A percentile compares a stretch with the other conserved stretches of the same genome.
Conservation (phyloP, 2,329 filamentous ascomycete species). For the Ascochyta viciae-villosae region DNA sequence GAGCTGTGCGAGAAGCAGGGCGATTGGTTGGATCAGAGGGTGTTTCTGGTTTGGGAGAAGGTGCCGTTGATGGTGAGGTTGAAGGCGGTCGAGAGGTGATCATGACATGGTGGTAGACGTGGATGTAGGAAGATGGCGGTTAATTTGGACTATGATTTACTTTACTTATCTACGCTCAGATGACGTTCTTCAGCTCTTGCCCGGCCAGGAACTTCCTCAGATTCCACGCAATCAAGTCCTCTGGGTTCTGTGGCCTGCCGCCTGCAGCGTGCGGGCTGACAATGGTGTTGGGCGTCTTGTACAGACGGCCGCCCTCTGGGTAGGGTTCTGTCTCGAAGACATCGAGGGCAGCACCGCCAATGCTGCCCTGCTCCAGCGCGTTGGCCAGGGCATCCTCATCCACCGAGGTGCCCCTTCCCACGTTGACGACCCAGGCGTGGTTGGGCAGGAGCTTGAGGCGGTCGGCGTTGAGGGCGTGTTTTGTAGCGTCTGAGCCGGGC, state of each 20-base stretch:
- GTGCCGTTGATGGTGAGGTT: slow-evolving; percentile 28
- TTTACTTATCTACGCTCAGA: slow-evolving; percentile 31
- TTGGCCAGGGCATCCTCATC: slow-evolving; percentile 73
- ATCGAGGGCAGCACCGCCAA: slow-evolving; percentile 78
- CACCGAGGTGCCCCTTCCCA: slow-evolving; percentile 77
- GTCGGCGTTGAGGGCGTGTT: slow-evolving; percentile 63
- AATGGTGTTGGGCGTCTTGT: slow-evolving; percentile 56
- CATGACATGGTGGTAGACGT: too few species aligned
- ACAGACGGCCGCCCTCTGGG: slow-evolving; percentile 58
- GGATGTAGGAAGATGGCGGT: too few species aligned
- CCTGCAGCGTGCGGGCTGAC: slow-evolving; percentile 67
- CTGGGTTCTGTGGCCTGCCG: slow-evolving; percentile 66
- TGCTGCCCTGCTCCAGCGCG: slow-evolving; percentile 70
- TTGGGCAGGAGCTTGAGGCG: slow-evolving; percentile 70
- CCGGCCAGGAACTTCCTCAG: slow-evolving; percentile 65
- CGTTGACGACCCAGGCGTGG: slow-evolving; percentile 73
- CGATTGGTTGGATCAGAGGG: slow-evolving; percentile 41
- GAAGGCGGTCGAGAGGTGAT: background rate
- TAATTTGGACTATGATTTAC: too few species aligned
- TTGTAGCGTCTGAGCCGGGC: slow-evolving; percentile 63
- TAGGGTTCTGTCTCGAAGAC: slow-evolving; percentile 78
- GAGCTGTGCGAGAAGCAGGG: slow-evolving; percentile 37
- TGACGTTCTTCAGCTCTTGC: slow-evolving; percentile 65
- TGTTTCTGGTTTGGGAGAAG: slow-evolving; percentile 50
- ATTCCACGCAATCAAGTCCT: slow-evolving; percentile 67